phyloP scores from a whole-genome alignment of 441 rosid species.

The Sinapis alba region DNA sequence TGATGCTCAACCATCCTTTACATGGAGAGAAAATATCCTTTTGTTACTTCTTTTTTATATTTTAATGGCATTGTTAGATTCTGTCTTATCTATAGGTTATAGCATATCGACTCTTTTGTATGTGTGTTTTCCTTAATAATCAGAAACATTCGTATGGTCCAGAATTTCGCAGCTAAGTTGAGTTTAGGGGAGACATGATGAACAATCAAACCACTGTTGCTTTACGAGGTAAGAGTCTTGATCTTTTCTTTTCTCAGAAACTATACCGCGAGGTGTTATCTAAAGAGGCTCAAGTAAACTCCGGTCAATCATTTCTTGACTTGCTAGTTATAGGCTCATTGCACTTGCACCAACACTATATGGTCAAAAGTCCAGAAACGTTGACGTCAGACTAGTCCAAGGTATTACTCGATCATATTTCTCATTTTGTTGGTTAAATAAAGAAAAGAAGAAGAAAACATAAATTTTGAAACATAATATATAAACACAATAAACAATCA shows the following conservation, averaged over 20 bases:
- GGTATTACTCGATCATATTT: slow-evolving; percentile 9
- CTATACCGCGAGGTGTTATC: background rate
- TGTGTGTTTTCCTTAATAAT: slow-evolving; percentile 47
- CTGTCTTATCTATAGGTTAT: background rate
- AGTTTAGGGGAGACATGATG: slow-evolving; percentile 33
- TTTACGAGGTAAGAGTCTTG: slow-evolving; percentile 37
- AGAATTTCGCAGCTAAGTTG: slow-evolving; percentile 60
- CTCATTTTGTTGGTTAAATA: background rate
- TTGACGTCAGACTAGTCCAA: slow-evolving; percentile 2
- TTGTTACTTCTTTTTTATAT: background rate
- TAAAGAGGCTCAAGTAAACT: background rate
- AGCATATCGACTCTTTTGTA: background rate
- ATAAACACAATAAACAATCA: background rate
- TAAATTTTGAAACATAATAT: background rate
- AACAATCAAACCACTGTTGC: slow-evolving; percentile 15
- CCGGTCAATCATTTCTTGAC: background rate
- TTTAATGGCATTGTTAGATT: background rate
- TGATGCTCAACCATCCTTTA: slow-evolving; percentile 86
- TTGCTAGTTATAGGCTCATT: background rate
- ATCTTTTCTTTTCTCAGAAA: background rate
- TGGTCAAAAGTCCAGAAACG: background rate
- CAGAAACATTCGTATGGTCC: slow-evolving; percentile 62
- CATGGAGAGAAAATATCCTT: slow-evolving; percentile 89
- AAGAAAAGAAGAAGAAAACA: background rate
- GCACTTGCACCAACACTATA: background rate